These are phyloP conservation scores for Suillus placidus DNA, from an alignment of 768 basidiomycete species.

Conservation along the genomic window DNA sequence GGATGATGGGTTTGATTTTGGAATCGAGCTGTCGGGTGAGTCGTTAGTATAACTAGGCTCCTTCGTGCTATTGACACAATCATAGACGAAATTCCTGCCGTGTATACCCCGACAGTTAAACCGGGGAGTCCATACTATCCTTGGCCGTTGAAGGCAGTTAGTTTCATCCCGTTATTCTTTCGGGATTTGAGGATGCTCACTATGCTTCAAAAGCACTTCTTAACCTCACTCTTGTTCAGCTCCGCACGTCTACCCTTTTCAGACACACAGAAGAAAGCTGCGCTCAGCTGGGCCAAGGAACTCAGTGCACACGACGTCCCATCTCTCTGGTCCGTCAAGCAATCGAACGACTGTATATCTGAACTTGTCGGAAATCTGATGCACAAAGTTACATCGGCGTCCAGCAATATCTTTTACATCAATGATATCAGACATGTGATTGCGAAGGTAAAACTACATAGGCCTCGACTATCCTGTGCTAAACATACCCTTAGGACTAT, in stretches of 20 bases:
- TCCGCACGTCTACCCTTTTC: slow-evolving; percentile 31
- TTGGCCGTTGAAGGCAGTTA: slow-evolving; percentile 6
- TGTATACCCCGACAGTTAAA: too few relatives aligned
- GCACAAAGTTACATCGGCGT: slow-evolving; percentile 19
- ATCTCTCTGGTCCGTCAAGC: slow-evolving; percentile 19
- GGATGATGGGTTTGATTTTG: slow-evolving; percentile 3
- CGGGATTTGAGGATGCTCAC: background rate
- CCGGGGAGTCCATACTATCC: slow-evolving; percentile 5
- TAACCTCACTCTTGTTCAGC: slow-evolving; percentile 31
- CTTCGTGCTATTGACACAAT: too few relatives aligned
- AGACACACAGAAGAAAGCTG: slow-evolving; percentile 27
- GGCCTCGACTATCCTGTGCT: background rate
- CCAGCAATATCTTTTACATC: slow-evolving; percentile 29
- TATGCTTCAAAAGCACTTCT: slow-evolving; percentile 13
- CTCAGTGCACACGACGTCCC: slow-evolving; percentile 30
- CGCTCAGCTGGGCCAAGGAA: slow-evolving; percentile 28
- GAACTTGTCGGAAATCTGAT: slow-evolving; percentile 25
- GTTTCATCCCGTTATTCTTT: background rate
- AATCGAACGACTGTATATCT: background rate
- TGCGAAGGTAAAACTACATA: slow-evolving; percentile 18
- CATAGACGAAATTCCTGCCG: too few relatives aligned
- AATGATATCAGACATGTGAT: slow-evolving; percentile 23
- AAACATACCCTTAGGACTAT: background rate
- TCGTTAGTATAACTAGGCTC: too few relatives aligned
- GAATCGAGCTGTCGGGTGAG: background rate